Evolutionary conservation across 2,329 filamentous ascomycete species (phyloP), one percentile per base, ranked within the genome.

Genomic region (Phialophora chinensis): DNA sequence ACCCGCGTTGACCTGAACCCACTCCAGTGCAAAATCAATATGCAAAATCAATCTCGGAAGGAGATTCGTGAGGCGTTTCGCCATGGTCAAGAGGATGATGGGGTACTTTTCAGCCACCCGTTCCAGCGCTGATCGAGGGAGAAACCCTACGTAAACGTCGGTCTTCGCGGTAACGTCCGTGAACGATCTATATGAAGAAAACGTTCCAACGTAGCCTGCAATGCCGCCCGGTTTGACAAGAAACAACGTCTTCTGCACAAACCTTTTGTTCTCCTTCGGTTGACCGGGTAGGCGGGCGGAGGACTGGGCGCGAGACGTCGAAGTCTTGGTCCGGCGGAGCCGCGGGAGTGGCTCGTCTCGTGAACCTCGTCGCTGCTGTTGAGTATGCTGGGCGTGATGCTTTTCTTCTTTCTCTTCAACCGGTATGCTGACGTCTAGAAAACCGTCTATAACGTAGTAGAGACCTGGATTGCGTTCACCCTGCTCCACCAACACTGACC

Each of bases 381-480:
- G 56, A 8, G 60, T 50, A 14, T 44, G 7, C 3, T 38, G 33
- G n/a, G 57, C 17, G 29, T 54, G 23, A 38, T 64, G 63, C 38
- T 55, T 67, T 12, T 70, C 66, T 56, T 73, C 80, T 54, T 86
- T 84, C n/a, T 90, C 88, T 49, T 89, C 87, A 0, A 87, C 82
- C 1, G 91, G 89, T n/a, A 96, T 90, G 68, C 92, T 93, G 52
- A 98, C 93, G 74, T 99, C 95, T 42, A 99, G 81, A 73, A 99
- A 99, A 0, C 95, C 95, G 76, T 99, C 95, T 58, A 99, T 91
- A 2, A 99, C 94, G 78, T 99, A 99, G 80, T 99, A 99, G 0
- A 99, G 78, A 0, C 95, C 95, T 0, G 95, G 95, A 72, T 96
- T 97, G n/a, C 95, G 87, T 77, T 99, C 95, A 10, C 95, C 94